These are phyloP conservation scores for Suhomyces canberraensis DNA, from an alignment of 805 yeast species.

Conservation along the genomic window DNA sequence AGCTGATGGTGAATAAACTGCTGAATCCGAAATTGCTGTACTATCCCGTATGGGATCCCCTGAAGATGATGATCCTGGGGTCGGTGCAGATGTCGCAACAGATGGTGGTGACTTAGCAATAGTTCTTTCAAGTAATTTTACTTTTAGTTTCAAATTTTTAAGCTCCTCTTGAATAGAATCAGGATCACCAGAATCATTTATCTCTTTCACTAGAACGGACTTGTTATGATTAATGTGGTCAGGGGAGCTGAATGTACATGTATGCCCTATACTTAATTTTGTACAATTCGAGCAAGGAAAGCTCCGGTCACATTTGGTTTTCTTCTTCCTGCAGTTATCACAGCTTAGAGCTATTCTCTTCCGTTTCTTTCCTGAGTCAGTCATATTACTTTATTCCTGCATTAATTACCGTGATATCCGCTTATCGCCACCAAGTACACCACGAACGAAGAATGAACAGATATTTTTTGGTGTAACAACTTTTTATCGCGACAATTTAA, in stretches of 20 bases:
- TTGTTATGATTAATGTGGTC: slow-evolving; percentile 10
- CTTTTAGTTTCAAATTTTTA: slow-evolving; percentile 4
- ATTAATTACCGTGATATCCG: background rate
- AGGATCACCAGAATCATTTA: too few species aligned
- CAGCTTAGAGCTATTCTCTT: slow-evolving; percentile 46
- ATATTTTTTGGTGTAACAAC: too few species aligned
- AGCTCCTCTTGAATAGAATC: too few species aligned
- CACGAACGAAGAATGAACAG: too few species aligned
- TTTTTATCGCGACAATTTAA: too few species aligned
- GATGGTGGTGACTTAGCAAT: background rate
- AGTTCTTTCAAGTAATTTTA: slow-evolving; percentile 7
- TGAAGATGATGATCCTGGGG: too few species aligned
- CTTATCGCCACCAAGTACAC: background rate
- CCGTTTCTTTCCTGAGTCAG: slow-evolving; percentile 19
- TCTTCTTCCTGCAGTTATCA: slow-evolving; percentile 44
- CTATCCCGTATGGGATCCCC: too few species aligned
- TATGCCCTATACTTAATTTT: slow-evolving; percentile 10
- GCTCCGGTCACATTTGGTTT: slow-evolving; percentile 41
- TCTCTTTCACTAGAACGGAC: too few species aligned
- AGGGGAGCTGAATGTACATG: slow-evolving; percentile 10
- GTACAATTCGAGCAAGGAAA: slow-evolving; percentile 27
- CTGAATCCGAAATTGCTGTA: too few species aligned
- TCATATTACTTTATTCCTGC: background rate
- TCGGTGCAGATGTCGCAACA: too few species aligned
- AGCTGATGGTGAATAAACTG: too few species aligned